Evolutionary conservation across 1,284 basidiomycete genomes (phyloP), one percentile per base, ranked within the genome.

Genomic region (Dichomitus squalens): DNA sequence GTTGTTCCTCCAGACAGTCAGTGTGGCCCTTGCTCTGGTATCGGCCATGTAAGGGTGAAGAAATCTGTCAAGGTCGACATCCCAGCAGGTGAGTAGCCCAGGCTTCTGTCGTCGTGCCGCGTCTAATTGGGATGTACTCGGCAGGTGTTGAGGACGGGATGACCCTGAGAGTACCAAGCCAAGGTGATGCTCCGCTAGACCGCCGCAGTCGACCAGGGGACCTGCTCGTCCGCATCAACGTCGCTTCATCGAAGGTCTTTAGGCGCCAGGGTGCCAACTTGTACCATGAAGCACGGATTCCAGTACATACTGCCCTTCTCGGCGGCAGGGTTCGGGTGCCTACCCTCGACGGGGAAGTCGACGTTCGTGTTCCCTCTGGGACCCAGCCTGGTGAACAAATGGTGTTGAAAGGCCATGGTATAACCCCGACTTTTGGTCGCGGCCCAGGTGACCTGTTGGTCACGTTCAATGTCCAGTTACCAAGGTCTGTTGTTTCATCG

Each of bases 311-410:
- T 5, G 97, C 97, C 7, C 77, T 99, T 46, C 82, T 99, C 23
- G 96, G 96, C 49, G 97, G 97, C 41, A 86, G 86, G 66, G 92
- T 96, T 44, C 86, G 95, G 38, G 92, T 99, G 48, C 96, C 96
- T 23, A 99, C 97, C 23, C 79, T 99, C 27, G 96, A 99, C 65
- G 94, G 96, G 40, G 93, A 97, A 53, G 95, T 98, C 8, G 95
- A 98, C 60, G 93, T 99, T 49, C 90, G 93, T 59, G 87, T 99
- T 49, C 94, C 96, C 46, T 81, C 83, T 34, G 96, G 97, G 44
- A 98, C 97, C 2, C 96, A 99, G 75, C 93, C 92, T 67, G 96
- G 95, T 18, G 95, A 99, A 76, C 95, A 98, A 74, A 96, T 97
- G 84, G 90, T 98, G 14, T 76, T 99, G 67, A 93, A 92, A 76